Evolutionary conservation across 2,329 filamentous ascomycete species (phyloP).

Genomic region (Trichophyton equinum): DNA sequence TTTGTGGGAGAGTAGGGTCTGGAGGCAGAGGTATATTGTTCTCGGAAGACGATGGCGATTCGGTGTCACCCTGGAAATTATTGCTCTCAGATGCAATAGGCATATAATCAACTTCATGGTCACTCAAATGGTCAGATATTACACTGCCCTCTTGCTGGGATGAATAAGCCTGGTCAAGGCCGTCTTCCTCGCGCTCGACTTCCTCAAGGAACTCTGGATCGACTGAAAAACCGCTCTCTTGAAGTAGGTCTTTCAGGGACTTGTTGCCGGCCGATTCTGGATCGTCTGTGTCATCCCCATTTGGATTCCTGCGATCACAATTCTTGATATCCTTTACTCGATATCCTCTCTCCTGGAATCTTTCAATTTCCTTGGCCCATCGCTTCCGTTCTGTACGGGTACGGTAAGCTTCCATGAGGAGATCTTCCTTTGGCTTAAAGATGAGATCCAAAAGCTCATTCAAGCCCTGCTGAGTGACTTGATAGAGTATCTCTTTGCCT

Average conservation of each 20-base stretch:
- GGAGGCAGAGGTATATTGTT: slow-evolving; percentile 1
- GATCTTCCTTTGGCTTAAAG: slow-evolving; percentile 68
- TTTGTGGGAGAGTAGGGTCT: slow-evolving; percentile 38
- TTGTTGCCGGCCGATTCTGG: slow-evolving; percentile 17
- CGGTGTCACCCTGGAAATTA: slow-evolving; percentile 4
- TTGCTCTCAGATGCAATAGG: slow-evolving; percentile 9
- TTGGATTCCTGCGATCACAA: slow-evolving; percentile 5
- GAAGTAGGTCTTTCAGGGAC: slow-evolving; percentile 33
- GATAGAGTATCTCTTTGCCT: slow-evolving; percentile 78
- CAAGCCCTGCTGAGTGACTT: slow-evolving; percentile 81
- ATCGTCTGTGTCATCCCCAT: slow-evolving; percentile 20
- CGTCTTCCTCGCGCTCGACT: not conserved
- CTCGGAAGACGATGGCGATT: not conserved
- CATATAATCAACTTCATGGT: slow-evolving; percentile 9
- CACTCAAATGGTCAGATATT: not conserved
- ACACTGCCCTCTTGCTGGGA: not conserved
- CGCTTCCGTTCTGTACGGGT: slow-evolving; percentile 51
- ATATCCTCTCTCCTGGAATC: slow-evolving; percentile 18
- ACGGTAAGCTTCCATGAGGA: slow-evolving; percentile 54
- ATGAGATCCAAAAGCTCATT: slow-evolving; percentile 82
- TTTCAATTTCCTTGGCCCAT: slow-evolving; percentile 34
- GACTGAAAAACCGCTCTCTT: slow-evolving; percentile 30
- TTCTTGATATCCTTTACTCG: not conserved
- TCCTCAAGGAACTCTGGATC: slow-evolving; percentile 12
- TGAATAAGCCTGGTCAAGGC: not conserved